Evolutionary conservation across 225 moss, liverwort and hornwort species (phyloP).

Genomic region (Ulota crispa): DNA sequence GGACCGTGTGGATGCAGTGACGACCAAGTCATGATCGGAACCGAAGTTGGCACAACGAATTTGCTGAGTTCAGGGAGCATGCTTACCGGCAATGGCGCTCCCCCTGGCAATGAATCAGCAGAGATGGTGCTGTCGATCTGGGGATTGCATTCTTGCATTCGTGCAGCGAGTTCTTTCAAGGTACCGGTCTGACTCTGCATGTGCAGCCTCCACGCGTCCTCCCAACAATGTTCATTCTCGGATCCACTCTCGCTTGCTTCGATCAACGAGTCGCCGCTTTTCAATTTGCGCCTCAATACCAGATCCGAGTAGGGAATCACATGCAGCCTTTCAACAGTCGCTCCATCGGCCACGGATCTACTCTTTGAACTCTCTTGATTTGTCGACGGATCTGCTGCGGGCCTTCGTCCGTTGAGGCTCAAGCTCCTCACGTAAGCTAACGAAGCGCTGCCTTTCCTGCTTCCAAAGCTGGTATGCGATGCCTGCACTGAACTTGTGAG

Average conservation of each 20-base stretch:
- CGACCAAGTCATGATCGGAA: not conserved
- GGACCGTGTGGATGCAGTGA: not conserved
- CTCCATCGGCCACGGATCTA: conserved; percentile 12
- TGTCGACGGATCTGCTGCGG: not conserved
- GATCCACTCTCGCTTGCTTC: conserved; percentile 21
- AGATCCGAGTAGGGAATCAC: conserved; percentile 59
- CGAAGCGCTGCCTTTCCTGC: conserved; percentile 35
- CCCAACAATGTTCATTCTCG: conserved; percentile 35
- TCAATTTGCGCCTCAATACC: conserved; percentile 39
- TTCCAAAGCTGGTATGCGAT: conserved; percentile 23
- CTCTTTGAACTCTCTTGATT: not conserved
- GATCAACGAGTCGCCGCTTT: conserved; percentile 34
- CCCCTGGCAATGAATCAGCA: not conserved
- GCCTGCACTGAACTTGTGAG: conserved; percentile 14
- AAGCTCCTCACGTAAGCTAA: conserved; percentile 47
- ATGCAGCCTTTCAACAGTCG: conserved; percentile 17
- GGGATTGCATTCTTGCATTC: conserved; percentile 40
- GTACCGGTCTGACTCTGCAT: conserved; percentile 39
- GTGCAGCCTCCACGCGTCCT: conserved; percentile 50
- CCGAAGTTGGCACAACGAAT: too few relatives aligned
- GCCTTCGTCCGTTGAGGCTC: conserved; percentile 26
- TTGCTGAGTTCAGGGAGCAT: not conserved
- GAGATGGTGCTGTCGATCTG: not conserved
- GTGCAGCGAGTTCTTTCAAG: conserved; percentile 45
- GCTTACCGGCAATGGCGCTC: conserved; percentile 17